Evolutionary conservation across 768 basidiomycete species (phyloP).

Genomic region (Amanita subjunquillea): DNA sequence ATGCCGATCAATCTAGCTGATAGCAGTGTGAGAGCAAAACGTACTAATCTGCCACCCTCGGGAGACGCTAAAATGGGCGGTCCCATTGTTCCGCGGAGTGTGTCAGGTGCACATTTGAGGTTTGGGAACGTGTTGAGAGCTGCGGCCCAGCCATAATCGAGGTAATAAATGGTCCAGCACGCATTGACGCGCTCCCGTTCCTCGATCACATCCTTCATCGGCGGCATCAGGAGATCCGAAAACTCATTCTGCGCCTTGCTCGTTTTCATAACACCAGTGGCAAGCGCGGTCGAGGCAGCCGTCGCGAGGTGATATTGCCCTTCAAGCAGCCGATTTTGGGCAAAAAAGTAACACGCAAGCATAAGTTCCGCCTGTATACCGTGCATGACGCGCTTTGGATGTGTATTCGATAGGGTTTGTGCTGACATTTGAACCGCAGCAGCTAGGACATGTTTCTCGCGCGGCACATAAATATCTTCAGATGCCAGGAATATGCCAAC

Average conservation of each 20-base stretch:
- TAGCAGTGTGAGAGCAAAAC: not conserved
- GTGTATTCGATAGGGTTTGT: slow-evolving; percentile 23
- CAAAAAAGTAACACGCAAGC: slow-evolving; percentile 45
- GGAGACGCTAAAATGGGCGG: not conserved
- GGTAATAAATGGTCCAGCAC: slow-evolving; percentile 23
- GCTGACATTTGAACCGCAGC: slow-evolving; percentile 30
- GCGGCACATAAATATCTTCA: slow-evolving; percentile 15
- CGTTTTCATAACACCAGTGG: slow-evolving; percentile 28
- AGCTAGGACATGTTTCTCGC: slow-evolving; percentile 27
- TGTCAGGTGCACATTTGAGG: slow-evolving; percentile 1
- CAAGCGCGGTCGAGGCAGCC: slow-evolving; percentile 23
- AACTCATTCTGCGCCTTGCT: slow-evolving; percentile 10
- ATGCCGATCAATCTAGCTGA: not conserved
- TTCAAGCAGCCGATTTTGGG: slow-evolving; percentile 36
- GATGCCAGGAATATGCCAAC: slow-evolving; percentile 23
- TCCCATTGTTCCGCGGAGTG: slow-evolving; percentile 5
- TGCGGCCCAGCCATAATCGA: slow-evolving; percentile 33
- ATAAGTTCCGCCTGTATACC: slow-evolving; percentile 46
- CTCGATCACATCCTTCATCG: slow-evolving; percentile 18
- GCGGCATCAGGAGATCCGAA: slow-evolving; percentile 13
- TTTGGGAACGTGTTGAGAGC: slow-evolving; percentile 20
- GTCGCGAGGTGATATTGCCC: slow-evolving; percentile 28
- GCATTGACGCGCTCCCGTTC: slow-evolving; percentile 27
- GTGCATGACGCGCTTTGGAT: slow-evolving; percentile 33
- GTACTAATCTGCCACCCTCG: not conserved